phyloP scores from a whole-genome alignment of 2,329 filamentous ascomycete species.

The Colletotrichum shisoi region DNA sequence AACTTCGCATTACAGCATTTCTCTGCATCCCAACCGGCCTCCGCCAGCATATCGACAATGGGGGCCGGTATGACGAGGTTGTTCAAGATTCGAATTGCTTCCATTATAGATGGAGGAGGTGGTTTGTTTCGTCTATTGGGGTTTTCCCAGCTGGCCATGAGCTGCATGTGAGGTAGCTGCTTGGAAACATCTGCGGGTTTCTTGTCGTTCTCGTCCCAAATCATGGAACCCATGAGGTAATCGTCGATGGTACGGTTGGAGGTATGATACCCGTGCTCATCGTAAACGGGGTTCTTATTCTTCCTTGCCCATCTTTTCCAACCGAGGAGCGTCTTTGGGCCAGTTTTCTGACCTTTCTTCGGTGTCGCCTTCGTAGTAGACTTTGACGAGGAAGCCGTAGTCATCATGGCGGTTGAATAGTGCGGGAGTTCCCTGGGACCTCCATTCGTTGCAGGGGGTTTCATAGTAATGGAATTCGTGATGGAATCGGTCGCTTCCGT shows the following conservation, averaged over 20 bases:
- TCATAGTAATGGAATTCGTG: not conserved
- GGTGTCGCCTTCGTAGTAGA: not conserved
- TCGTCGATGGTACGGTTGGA: not conserved
- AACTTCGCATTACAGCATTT: conserved; percentile 22
- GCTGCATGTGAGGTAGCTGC: not conserved
- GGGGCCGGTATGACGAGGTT: not conserved
- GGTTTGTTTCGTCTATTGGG: not conserved
- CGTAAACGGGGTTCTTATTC: not conserved
- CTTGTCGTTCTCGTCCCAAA: not conserved
- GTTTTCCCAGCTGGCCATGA: not conserved
- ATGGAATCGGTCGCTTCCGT: not conserved
- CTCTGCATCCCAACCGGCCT: conserved; percentile 15
- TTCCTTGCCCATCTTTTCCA: conserved; percentile 11
- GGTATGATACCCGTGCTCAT: not conserved
- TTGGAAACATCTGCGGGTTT: conserved; percentile 3
- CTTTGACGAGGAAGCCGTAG: not conserved
- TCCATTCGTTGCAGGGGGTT: not conserved
- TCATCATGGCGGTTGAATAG: not conserved
- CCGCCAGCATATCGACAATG: not conserved
- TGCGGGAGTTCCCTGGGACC: not conserved
- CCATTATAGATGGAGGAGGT: not conserved
- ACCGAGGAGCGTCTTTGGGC: not conserved
- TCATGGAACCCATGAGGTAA: not conserved
- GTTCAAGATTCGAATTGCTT: conserved; percentile 16
- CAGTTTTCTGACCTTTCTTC: not conserved